These are phyloP conservation scores for Hypholoma fasciculare DNA, from an alignment of 768 basidiomycete genomes.

Conservation along the genomic window DNA sequence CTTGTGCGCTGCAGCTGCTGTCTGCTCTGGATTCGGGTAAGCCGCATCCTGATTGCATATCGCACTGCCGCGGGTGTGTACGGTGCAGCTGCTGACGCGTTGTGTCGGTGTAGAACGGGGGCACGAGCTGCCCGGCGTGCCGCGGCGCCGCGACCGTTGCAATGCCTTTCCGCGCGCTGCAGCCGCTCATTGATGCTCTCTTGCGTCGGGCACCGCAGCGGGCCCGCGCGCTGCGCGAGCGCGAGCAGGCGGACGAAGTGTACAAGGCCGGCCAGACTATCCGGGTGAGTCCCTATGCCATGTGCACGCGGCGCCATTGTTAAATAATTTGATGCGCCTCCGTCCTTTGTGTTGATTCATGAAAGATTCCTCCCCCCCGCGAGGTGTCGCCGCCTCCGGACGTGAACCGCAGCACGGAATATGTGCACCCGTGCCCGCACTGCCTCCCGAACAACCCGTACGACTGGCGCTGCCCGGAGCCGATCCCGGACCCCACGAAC, in stretches of 20 bases:
- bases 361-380: conserved; percentile 72
- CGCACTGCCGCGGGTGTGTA: neutral
- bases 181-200: conserved; percentile 70
- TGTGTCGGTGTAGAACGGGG: conserved; percentile 62
- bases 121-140: conserved; percentile 83
- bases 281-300: conserved; percentile 45
- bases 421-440: conserved; percentile 79
- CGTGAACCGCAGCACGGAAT: conserved; percentile 62
- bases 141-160: conserved; percentile 69
- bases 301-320: too few species aligned
- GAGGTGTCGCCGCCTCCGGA: conserved; percentile 78
- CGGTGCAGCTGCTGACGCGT: neutral
- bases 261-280: conserved; percentile 64
- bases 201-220: conserved; percentile 71
- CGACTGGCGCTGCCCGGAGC: conserved; percentile 82
- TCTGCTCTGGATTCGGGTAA: conserved; percentile 80
- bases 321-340: too few species aligned
- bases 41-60: conserved; percentile 27
- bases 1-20: conserved; percentile 56
- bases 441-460: conserved; percentile 68
- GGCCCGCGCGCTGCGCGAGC: conserved; percentile 67
- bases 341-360: too few species aligned
- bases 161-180: conserved; percentile 70
- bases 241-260: conserved; percentile 79
- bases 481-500: conserved; percentile 67